Evolutionary conservation across 805 yeast species (phyloP), one percentile per base, ranked within the genome.

Genomic region (Starmera amethionina): DNA sequence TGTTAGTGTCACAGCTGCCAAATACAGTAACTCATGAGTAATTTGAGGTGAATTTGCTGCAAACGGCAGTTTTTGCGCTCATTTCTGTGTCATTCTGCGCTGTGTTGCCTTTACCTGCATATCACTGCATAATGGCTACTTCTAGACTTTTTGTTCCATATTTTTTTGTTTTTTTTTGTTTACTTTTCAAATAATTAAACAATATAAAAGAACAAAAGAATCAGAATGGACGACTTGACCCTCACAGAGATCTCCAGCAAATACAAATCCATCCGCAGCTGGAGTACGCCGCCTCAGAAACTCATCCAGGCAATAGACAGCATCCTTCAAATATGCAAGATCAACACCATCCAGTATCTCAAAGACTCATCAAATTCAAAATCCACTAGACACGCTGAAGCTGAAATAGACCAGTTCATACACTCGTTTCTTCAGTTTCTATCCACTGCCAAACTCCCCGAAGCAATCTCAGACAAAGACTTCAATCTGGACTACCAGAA

Each of bases 401-500:
- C 36, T 19, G 36, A 34, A 19, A 10, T 34, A 13, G 36, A 34
- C n/a, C 16, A 34, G 8, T 12, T 34, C 9, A 34, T 34, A 19
- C 5, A 3, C 8, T 19, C 36, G 8, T 34, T 34, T 10, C 12
- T 34, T 9, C 9, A 34, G 16, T 19, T 22, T 9, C 16, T 34
- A n/a, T 13, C 29, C 7, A 28, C 22, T 3, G 29, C 48, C 3
- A 44, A 40, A 29, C 35, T 54, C 5, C 58, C 58, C 4, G 38
- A 32, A 31, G 35, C 35, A 2, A 12, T 45, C 13, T 39, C 46
- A 25, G 32, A 30, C 2, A 29, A 40, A 5, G 57, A 54, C 34
- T 45, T 45, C 27, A 47, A 52, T 35, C 33, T 44, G 16, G 55
- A 48, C 35, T 47, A 45, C 35, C 55, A 50, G 30, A 11, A 42